Conservation (phyloP, 192 early-diverging fungal genomes). For the Backusella morwellensis region DNA sequence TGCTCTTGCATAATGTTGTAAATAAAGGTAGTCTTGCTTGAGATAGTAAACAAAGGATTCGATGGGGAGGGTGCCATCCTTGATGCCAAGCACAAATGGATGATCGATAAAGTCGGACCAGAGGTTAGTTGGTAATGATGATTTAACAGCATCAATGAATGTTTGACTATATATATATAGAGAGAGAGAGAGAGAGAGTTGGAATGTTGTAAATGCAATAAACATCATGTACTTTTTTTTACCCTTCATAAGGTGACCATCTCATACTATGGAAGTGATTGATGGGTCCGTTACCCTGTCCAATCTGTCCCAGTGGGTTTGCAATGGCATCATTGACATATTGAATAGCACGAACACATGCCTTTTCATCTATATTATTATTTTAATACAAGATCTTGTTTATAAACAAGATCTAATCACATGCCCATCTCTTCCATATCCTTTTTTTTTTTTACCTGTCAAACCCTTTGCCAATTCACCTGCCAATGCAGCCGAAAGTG, state of each 20-base stretch:
- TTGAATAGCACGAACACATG: conserved; percentile 52
- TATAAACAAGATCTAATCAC: neutral
- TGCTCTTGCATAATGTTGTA: conserved; percentile 76
- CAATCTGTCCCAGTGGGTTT: conserved; percentile 52
- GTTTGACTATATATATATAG: conserved; percentile 17
- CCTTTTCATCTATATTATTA: conserved; percentile 41
- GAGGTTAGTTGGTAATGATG: conserved; percentile 18
- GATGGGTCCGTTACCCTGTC: conserved; percentile 69
- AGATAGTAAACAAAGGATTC: conserved; percentile 76
- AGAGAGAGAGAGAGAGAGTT: neutral
- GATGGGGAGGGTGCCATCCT: conserved; percentile 67
- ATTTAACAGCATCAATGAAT: conserved; percentile 23
- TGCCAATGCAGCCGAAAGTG: conserved; percentile 79
- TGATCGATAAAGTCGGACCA: conserved; percentile 74
- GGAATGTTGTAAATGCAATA: no score
- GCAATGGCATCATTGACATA: conserved; percentile 70
- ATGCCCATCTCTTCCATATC: neutral
- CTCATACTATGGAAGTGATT: conserved; percentile 67
- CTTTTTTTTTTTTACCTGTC: conserved; percentile 29
- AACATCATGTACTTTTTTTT: neutral
- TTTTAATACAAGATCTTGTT: neutral
- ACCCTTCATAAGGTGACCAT: conserved; percentile 44
- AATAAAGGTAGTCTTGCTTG: conserved; percentile 81
- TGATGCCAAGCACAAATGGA: conserved; percentile 72
- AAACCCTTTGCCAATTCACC: conserved; percentile 60